A percentile compares a stretch with the other conserved stretches of the same genome.
phyloP scores from a whole-genome alignment of 73 alveolate species.

The Paramecium octaurelia region DNA sequence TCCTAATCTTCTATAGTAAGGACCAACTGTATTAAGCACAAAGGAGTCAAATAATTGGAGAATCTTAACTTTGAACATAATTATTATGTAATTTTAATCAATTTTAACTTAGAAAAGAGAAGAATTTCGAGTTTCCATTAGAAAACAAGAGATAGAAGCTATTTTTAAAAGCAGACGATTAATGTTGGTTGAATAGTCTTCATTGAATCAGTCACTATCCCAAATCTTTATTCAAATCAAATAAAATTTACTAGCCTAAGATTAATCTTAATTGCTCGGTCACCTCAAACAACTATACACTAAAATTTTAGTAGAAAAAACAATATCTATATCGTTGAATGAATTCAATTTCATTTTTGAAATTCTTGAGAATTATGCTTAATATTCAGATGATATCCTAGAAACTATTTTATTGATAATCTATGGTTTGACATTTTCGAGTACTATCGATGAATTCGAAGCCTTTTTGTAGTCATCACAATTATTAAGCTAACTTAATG shows the following conservation, averaged over 20 bases:
- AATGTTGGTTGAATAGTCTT: not conserved
- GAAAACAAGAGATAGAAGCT: not conserved
- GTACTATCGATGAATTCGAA: not conserved
- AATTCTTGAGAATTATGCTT: not conserved
- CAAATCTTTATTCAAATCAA: not conserved
- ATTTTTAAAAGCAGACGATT: not conserved
- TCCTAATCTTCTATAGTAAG: conserved; percentile 56
- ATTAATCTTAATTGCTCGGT: not conserved
- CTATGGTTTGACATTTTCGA: not conserved
- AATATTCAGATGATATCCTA: not conserved
- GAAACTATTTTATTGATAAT: not conserved
- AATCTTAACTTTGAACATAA: conserved; percentile 27
- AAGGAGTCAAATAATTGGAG: not conserved
- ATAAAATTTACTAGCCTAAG: not conserved
- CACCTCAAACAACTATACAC: not conserved
- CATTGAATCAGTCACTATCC: not conserved
- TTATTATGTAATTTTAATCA: conserved; percentile 14
- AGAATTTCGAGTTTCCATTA: not conserved
- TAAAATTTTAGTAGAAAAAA: not conserved
- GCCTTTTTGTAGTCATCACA: not conserved
- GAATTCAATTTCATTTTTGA: not conserved
- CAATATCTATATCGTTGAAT: not conserved
- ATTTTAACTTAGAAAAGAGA: not conserved
- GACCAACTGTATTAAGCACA: conserved; percentile 22
- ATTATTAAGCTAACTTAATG: not conserved